Evolutionary conservation across 2,329 filamentous ascomycete species (phyloP), one percentile per base, ranked within the genome.

Genomic region (Akanthomyces muscarius): DNA sequence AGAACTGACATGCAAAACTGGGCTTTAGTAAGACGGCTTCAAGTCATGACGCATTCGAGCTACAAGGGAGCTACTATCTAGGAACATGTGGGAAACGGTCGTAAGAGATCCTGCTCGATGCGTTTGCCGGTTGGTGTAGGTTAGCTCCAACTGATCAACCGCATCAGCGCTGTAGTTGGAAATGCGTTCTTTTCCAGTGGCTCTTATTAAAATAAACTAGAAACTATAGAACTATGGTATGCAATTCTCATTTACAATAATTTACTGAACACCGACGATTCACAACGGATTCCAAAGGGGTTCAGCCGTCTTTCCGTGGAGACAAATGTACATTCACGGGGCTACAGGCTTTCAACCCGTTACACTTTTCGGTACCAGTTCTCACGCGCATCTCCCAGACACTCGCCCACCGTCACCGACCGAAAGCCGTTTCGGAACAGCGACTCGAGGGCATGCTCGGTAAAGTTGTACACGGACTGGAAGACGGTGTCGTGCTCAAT

Each of bases 401-500:
- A 84, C 64, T 82, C 77, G 0, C 81, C 81, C 18, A 83, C 80
- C 1, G 83, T 83, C 11, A 84, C 82, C 36, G 77, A 74, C 25
- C 66, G 70, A 67, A 78, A 78, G 0, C 80, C 81, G 58, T 78
- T 76, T 3, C 68, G 67, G 8, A 69, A 64, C 48, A 84, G 71
- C 47, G 72, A 74, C 44, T 71, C 63, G 48, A 82, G 71, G 72
- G 81, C 79, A 65, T 77, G 75, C 74, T 72, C 70, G 2, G 74
- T 74, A 61, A 83, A 70, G 62, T 78, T 78, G 53, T 75, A 71
- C 21, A 78, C 80, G 0, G 76, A 75, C 52, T 80, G 75, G 64
- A 78, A 74, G 21, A 81, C 76, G 6, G 80, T 78, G 64, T 84
- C 81, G 64, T 84, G 81, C 55, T 80, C 79, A 65, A 87, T 85